Conservation (phyloP, 306 rosid genomes). For the Cyclanthera cordifolia region DNA sequence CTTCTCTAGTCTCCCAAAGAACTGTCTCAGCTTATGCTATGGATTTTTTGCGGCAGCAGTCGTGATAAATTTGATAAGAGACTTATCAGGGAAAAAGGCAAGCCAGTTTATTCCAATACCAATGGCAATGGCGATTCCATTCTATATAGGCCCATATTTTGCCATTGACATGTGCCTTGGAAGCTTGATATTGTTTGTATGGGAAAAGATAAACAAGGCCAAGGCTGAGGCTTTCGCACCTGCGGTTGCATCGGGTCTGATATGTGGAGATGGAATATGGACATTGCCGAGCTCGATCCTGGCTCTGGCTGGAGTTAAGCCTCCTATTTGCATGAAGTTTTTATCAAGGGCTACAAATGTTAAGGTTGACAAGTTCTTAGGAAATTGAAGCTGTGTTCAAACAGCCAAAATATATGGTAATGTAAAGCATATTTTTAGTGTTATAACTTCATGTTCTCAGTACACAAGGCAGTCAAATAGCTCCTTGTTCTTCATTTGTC, state of each 20-base stretch:
- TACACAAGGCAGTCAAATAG: neutral
- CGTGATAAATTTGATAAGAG: slow-evolving; percentile 52
- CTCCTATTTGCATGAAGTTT: slow-evolving; percentile 20
- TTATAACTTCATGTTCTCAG: too few species aligned
- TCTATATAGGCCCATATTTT: slow-evolving; percentile 13
- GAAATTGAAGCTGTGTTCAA: neutral
- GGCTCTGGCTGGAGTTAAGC: slow-evolving; percentile 8
- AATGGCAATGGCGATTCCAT: slow-evolving; percentile 53
- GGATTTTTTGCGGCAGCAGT: slow-evolving; percentile 65
- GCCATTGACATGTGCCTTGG: slow-evolving; percentile 19
- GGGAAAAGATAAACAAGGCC: slow-evolving; percentile 14
- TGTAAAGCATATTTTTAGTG: neutral
- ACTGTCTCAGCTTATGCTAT: slow-evolving; percentile 61
- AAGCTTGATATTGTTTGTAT: slow-evolving; percentile 12
- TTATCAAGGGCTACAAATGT: slow-evolving; percentile 3
- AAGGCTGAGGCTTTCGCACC: slow-evolving; percentile 11
- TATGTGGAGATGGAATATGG: slow-evolving; percentile 22
- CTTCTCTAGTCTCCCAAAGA: slow-evolving; percentile 76
- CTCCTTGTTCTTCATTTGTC: neutral
- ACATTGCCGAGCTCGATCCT: slow-evolving; percentile 14
- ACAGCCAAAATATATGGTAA: neutral
- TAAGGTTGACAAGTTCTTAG: neutral
- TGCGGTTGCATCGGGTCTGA: slow-evolving; percentile 18
- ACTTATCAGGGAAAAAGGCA: slow-evolving; percentile 42
- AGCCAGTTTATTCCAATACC: slow-evolving; percentile 76